Conservation (phyloP, 2,329 filamentous ascomycete genomes). For the Pyrenochaeta sp. region DNA sequence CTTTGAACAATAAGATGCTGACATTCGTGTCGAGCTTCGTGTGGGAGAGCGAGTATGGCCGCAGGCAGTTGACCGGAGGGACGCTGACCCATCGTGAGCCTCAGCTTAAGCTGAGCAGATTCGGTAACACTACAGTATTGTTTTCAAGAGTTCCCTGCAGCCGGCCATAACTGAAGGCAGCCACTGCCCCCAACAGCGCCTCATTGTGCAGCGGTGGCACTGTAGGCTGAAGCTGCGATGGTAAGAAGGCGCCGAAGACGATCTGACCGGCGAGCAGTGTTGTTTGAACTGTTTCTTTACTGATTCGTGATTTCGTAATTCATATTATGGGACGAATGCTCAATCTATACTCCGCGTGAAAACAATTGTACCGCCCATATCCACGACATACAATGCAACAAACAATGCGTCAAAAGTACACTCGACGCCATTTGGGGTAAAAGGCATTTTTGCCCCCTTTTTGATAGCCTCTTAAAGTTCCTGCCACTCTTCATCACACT, state of each 20-base stretch:
- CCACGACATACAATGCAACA: background rate
- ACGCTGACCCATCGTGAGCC: constrained; percentile 2
- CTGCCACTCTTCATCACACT: background rate
- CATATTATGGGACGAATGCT: constrained; percentile 5
- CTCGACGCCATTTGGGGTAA: background rate
- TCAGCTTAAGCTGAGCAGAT: background rate
- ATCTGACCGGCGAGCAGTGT: background rate
- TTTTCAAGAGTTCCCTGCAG: background rate
- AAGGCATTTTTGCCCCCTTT: background rate
- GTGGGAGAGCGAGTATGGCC: background rate
- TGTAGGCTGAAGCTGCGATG: background rate
- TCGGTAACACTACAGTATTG: background rate
- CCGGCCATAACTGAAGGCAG: background rate
- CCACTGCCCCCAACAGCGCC: background rate
- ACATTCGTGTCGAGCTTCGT: background rate
- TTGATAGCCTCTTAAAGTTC: background rate
- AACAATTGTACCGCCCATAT: background rate
- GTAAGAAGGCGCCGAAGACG: background rate
- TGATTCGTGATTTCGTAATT: constrained; percentile 9
- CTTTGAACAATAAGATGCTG: background rate
- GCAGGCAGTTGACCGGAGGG: background rate
- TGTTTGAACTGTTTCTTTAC: background rate
- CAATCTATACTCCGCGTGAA: constrained; percentile 6
- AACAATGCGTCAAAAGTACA: background rate
- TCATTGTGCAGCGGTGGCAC: background rate